phyloP scores from a whole-genome alignment of 2,329 filamentous ascomycete species.

The Ophiostoma fasciatum region DNA sequence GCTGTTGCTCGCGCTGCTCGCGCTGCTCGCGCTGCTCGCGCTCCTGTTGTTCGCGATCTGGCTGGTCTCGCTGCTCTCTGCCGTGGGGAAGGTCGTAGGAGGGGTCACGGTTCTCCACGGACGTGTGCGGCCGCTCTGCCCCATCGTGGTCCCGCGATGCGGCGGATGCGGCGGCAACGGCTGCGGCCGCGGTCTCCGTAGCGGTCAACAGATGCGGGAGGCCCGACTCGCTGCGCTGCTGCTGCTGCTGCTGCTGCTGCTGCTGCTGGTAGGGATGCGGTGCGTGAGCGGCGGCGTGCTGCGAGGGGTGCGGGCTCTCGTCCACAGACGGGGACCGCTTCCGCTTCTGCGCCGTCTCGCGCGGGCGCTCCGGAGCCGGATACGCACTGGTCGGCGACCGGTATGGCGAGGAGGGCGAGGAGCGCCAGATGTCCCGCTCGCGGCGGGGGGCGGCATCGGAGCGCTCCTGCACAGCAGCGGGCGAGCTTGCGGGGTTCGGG shows the following conservation, averaged over 20 bases:
- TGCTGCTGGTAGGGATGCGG: constrained; percentile 5
- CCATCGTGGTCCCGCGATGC: constrained; percentile 1
- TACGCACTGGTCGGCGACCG: constrained; percentile 21
- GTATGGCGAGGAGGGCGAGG: constrained; percentile 23
- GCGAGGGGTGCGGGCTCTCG: constrained; percentile 25
- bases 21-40: constrained; percentile 7
- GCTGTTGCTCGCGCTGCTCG: constrained; percentile 17
- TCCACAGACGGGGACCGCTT: constrained; percentile 54
- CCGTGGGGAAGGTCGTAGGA: constrained; percentile 3
- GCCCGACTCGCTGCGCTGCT: constrained; percentile 1
- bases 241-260: constrained; percentile 20
- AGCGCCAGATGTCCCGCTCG: constrained; percentile 27
- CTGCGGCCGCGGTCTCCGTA: constrained; percentile 5
- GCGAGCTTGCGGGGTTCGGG: constrained; percentile 4
- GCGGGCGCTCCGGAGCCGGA: constrained; percentile 30
- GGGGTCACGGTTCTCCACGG: constrained; percentile 7
- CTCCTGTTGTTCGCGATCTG: neutral
- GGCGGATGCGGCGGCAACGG: constrained; percentile 6
- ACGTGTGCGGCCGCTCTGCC: neutral
- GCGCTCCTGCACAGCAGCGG: constrained; percentile 14
- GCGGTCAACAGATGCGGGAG: neutral
- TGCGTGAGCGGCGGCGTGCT: constrained; percentile 11
- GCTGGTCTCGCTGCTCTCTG: neutral
- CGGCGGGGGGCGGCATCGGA: constrained; percentile 15
- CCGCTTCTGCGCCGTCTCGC: constrained; percentile 42